Evolutionary conservation across 2,329 filamentous ascomycete genomes (phyloP), one percentile per base, ranked within the genome.

Genomic region (Lachnellula cervina): DNA sequence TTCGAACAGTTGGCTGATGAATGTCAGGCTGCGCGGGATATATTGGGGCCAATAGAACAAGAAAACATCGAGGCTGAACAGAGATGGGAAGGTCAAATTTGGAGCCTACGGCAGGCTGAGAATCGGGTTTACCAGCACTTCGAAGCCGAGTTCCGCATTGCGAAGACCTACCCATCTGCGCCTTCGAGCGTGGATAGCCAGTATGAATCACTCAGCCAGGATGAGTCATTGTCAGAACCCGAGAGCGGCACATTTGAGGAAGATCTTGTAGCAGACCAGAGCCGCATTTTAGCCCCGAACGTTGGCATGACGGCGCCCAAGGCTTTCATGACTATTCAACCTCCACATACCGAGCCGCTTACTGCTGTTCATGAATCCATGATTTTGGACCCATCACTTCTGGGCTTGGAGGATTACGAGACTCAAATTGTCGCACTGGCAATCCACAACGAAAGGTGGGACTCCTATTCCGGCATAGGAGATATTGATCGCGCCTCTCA

Each of bases 11-110:
- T 65, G 35, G 59, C 56, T 8, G 9, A 28, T 17, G 28, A 56
- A 16, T 66, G 65, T 40, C 64, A 66, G 44, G 38, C n/a, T 23
- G 58, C 62, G 17, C 55, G 65, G 14, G 62, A 67, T 59, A 51
- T 28, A 14, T 42, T 67, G 2, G 64, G 65, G 2, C 62, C 59
- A 4, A 5, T 65, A 4, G 65, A 67, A 35, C 47, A 62, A 40
- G 62, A 65, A 23, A 59, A 50, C 2, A 59, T 57, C 3, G 59
- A 65, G 11, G 59, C 59, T 2, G 61, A 66, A 35, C 53, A 55
- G 13, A 35, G 45, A 14, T 59, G 55, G 54, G 61, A 65, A 38
- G 61, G 62, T 2, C 38, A 59, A 14, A 51, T 62, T 17, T 66
- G 63, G 62, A 57, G 49, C 4, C 37, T 65, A 4, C 51, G 37